Base-by-base conservation (phyloP, 2,329 filamentous ascomycete genomes). In the Chalaropsis thielavioides region DNA sequence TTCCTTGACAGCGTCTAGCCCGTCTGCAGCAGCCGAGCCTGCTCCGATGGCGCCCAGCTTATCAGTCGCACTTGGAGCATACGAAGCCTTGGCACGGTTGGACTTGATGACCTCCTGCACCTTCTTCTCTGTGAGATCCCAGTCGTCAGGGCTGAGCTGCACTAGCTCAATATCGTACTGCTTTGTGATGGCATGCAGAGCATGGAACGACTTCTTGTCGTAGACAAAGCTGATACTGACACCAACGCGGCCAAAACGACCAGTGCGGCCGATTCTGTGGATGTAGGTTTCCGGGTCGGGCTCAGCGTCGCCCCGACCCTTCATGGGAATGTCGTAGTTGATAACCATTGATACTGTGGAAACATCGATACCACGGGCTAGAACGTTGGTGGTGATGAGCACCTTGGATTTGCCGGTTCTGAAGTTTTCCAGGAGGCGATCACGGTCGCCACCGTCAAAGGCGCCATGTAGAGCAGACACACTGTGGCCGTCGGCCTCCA, bases 281-380 rank as follows among this genome's bases (percentile, higher is more conserved):
- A 99, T 87, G 73, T 99, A 99, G 0, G 94, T 99, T 78, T 97
- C 92, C 59, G 86, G 86, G 72, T 99, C 94, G 15, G 92, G 88
- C 75, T 94, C 89, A 35, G 81, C 81, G 70, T 97, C 92, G 19
- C 88, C 85, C 40, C 81, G 77, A 49, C 88, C 86, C 72, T 87
- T 87, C 79, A 87, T 88, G 27, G 87, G 87, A 66, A 90, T 88
- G 70, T 90, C 88, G 76, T 99, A 99, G 79, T 99, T 99, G 80
- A 99, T 91, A 64, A 99, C 94, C 87, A 99, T 94, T 10, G 91
- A 96, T 15, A 99, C 94, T 35, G 77, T 95, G 75, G 73, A 97
- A 78, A 85, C 83, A 72, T 99, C 94, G 71, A 99, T 97, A 73
- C 94, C 94, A 72, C 94, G 91, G 8, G 94, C 89, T 66, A 99